Conservation (phyloP, 768 basidiomycete genomes). For the Podaxis pistillaris region DNA sequence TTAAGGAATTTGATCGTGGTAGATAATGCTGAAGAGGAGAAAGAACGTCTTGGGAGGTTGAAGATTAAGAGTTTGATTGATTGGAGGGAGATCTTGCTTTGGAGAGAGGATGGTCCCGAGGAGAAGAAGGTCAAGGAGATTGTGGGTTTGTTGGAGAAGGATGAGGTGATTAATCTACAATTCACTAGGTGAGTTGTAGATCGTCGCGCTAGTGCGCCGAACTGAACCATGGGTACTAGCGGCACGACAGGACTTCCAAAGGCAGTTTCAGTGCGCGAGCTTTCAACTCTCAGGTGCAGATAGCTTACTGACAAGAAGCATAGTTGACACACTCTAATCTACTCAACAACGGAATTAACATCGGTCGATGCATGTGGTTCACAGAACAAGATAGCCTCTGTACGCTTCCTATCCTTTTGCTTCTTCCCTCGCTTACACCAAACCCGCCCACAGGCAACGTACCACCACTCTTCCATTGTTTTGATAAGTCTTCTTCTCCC, state of each 20-base stretch:
- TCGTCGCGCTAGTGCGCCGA: background rate
- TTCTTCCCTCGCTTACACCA: background rate
- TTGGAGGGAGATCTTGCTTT: conserved; percentile 71
- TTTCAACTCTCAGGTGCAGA: background rate
- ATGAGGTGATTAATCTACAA: conserved; percentile 80
- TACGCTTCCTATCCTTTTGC: conserved; percentile 23
- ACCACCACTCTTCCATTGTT: conserved; percentile 85
- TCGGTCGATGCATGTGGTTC: conserved; percentile 70
- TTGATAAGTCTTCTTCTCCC: conserved; percentile 63
- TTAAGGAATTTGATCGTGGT: conserved; percentile 66
- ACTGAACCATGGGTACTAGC: conserved; percentile 32
- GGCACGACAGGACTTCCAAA: conserved; percentile 83
- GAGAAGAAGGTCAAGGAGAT: conserved; percentile 41
- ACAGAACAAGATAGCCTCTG: conserved; percentile 67
- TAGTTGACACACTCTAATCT: conserved; percentile 79
- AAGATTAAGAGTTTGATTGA: conserved; percentile 55
- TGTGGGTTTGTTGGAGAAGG: conserved; percentile 40
- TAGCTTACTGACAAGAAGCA: background rate
- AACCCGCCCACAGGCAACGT: conserved; percentile 61
- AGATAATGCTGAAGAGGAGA: conserved; percentile 49
- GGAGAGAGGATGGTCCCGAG: conserved; percentile 55
- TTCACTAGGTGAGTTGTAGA: conserved; percentile 65
- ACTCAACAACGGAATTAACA: conserved; percentile 73
- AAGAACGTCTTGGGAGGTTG: conserved; percentile 35
- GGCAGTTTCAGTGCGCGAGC: conserved; percentile 67